Evolutionary conservation across 2,329 filamentous ascomycete species (phyloP), one percentile per base, ranked within the genome.

Genomic region (Didymellaceae sp.): DNA sequence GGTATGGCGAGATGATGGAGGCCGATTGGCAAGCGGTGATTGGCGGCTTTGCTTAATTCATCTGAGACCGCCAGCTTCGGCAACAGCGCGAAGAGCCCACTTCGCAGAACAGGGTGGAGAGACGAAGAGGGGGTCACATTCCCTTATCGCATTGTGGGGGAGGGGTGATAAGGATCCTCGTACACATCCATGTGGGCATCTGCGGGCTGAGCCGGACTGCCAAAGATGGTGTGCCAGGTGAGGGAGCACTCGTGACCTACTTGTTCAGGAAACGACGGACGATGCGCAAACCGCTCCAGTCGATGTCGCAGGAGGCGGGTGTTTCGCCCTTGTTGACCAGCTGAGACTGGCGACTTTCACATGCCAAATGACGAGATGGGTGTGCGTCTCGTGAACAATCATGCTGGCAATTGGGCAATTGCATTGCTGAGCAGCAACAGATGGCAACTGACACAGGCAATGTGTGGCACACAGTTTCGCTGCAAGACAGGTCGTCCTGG

Each of bases 401-500:
- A 48, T 24, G 43, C 52, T 54, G 45, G 57, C 56, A 54, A 58
- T 51, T 47, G 55, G 53, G 55, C 55, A 52, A 62, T 59, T 53
- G 51, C 43, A 54, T 50, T 49, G 55, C 50, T 54, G 52, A 51
- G 56, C 59, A 30, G 49, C 53, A 54, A 50, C 51, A 59, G 52
- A 45, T 49, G 40, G 46, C 55, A 47, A 59, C 49, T 52, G 52
- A 60, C 55, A 61, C 56, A 62, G 49, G 45, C 54, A 42, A 46
- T 38, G 57, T 61, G 55, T 63, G 55, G 51, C 54, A 58, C 59
- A 45, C 38, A 31, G 46, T 47, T 52, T 46, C 60, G 63, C 64
- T 66, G 63, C 66, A 62, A 65, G 63, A 65, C 67, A 66, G 63
- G 52, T 58, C 52, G 63, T 32, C 55, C 62, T 58, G 64, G 57